A percentile compares a stretch with the other conserved stretches of the same genome.
Evolutionary conservation across 495 filamentous ascomycete genomes (phyloP).

Genomic region (Filosporella fistucella): DNA sequence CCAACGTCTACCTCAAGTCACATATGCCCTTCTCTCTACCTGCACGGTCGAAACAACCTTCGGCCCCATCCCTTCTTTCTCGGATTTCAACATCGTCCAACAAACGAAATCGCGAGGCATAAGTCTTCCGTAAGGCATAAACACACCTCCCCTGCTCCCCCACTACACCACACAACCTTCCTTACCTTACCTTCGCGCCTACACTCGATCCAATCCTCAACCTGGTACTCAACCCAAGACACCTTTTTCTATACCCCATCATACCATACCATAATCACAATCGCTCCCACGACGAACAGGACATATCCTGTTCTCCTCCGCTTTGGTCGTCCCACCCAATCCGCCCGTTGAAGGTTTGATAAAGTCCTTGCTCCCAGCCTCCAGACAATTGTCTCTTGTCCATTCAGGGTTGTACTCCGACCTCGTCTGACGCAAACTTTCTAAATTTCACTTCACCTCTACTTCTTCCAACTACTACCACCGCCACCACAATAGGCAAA

Average conservation of each 20-base stretch:
- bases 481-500: background rate
- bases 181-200: no score
- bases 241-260: no score
- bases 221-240: no score
- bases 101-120: conserved; percentile 2
- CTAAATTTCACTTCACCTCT: background rate
- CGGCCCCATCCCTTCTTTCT: conserved; percentile 12
- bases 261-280: no score
- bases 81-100: conserved; percentile 1
- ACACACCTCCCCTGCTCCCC: background rate
- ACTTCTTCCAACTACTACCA: background rate
- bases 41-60: conserved; percentile 18
- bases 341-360: conserved; percentile 12
- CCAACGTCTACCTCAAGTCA: background rate
- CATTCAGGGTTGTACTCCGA: conserved; percentile 11
- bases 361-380: conserved; percentile 8
- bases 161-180: no score
- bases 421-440: conserved; percentile 3
- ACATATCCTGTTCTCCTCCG: conserved; percentile 2
- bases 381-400: conserved; percentile 2
- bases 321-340: background rate
- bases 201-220: no score
- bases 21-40: conserved; percentile 11
- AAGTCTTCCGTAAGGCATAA: no score
- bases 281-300: background rate